These are phyloP conservation scores for Fusarium ambrosium DNA, from an alignment of 2,329 filamentous ascomycete genomes.

Conservation along the genomic window DNA sequence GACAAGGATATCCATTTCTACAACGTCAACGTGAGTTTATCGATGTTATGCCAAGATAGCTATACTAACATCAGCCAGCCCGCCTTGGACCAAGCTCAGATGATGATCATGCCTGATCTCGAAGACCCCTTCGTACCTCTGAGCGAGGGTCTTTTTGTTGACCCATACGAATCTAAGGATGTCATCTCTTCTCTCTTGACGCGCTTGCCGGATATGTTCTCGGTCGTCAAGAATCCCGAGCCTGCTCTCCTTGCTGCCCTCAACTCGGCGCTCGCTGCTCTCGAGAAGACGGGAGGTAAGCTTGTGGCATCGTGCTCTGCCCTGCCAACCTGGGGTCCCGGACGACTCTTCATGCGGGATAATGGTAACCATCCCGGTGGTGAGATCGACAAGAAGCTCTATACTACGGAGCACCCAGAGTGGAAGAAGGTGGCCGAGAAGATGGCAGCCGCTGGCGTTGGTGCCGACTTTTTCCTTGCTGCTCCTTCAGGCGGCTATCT, in stretches of 20 bases:
- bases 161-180: constrained; percentile 88
- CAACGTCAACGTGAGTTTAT: constrained; percentile 81
- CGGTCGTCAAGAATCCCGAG: constrained; percentile 89
- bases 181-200: constrained; percentile 91
- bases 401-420: constrained; percentile 88
- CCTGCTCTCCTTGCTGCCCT: constrained; percentile 88
- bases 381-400: constrained; percentile 92
- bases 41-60: background rate
- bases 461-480: constrained; percentile 94
- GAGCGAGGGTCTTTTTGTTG: constrained; percentile 92
- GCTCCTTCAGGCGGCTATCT: constrained; percentile 91
- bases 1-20: constrained; percentile 99
- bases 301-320: constrained; percentile 88
- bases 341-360: constrained; percentile 86
- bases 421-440: constrained; percentile 90
- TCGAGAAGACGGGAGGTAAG: constrained; percentile 91
- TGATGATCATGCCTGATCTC: constrained; percentile 98
- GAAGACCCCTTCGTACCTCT: constrained; percentile 96
- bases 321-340: constrained; percentile 93
- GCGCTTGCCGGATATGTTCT: constrained; percentile 87
- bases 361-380: constrained; percentile 88
- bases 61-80: constrained; percentile 62
- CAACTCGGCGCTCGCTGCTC: constrained; percentile 84
- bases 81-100: constrained; percentile 87
- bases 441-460: constrained; percentile 88